phyloP scores from a whole-genome alignment of 176 grass and related monocot species.

The Aegilops tauschii region DNA sequence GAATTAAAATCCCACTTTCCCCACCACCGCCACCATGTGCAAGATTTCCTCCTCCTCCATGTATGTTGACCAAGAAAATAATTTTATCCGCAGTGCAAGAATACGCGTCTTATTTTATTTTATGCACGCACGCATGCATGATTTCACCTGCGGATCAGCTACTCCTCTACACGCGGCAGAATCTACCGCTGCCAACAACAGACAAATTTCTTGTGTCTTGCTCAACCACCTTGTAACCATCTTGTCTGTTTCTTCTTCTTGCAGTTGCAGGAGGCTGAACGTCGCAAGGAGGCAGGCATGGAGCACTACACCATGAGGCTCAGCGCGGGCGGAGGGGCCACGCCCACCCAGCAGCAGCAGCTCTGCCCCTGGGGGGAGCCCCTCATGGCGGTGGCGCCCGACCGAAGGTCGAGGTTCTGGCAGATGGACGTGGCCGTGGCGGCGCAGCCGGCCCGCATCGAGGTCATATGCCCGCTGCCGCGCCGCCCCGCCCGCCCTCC shows the following conservation, averaged over 20 bases:
- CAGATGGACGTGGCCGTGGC: conserved; percentile 34
- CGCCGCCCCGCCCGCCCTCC: conserved; percentile 34
- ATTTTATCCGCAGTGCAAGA: no score
- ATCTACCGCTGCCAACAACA: neutral
- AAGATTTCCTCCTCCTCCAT: no score
- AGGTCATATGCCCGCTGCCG: conserved; percentile 80
- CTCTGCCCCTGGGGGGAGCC: conserved; percentile 32
- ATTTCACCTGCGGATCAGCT: neutral
- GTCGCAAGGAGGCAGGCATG: conserved; percentile 24
- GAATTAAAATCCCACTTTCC: neutral
- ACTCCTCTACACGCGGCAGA: neutral
- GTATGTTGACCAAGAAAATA: neutral
- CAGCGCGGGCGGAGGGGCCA: neutral
- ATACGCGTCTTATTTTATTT: no score
- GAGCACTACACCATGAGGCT: conserved; percentile 48
- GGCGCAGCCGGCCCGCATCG: conserved; percentile 37
- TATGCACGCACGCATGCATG: no score
- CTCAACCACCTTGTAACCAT: neutral
- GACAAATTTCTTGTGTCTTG: neutral
- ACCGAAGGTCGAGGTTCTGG: conserved; percentile 81
- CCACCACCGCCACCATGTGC: neutral
- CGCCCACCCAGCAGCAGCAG: neutral
- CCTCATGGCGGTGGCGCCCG: conserved; percentile 6
- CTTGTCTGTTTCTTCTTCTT: neutral
- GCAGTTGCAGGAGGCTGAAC: neutral